Conservation (phyloP, 1,284 basidiomycete genomes). For the Agroathelia rolfsii region DNA sequence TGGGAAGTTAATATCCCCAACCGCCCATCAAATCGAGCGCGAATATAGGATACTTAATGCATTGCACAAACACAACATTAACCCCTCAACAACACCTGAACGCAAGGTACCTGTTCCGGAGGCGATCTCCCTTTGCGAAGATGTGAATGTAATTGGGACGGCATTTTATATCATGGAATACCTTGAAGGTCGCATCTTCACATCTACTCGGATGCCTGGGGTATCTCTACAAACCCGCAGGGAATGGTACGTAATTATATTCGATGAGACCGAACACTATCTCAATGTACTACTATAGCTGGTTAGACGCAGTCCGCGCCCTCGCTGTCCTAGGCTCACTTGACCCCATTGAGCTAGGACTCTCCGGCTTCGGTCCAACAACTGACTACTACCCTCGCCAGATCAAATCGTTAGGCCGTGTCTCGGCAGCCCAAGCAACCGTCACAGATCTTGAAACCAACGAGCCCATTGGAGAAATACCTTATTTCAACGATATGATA, state of each 20-base stretch:
- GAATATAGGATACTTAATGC: constrained; percentile 80
- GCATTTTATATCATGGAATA: constrained; percentile 97
- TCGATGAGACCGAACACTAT: constrained; percentile 1
- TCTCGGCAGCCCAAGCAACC: constrained; percentile 66
- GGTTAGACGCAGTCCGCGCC: constrained; percentile 66
- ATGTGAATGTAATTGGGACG: constrained; percentile 71
- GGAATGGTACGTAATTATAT: constrained; percentile 50
- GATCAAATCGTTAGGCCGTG: constrained; percentile 72
- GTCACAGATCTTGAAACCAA: constrained; percentile 56
- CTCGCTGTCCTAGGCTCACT: constrained; percentile 72
- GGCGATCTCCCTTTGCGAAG: constrained; percentile 78
- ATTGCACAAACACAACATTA: constrained; percentile 63
- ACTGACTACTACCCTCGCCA: constrained; percentile 87
- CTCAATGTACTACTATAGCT: constrained; percentile 33
- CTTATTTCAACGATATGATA: constrained; percentile 63
- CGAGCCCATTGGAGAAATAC: constrained; percentile 55
- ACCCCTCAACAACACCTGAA: constrained; percentile 36
- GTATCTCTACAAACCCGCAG: constrained; percentile 50
- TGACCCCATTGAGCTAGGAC: constrained; percentile 56
- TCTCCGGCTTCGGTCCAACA: constrained; percentile 71
- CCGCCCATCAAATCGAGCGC: constrained; percentile 90
- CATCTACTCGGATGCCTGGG: constrained; percentile 71
- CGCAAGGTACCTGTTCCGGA: constrained; percentile 76
- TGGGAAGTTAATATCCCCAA: constrained; percentile 75
- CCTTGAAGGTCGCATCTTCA: constrained; percentile 87